These are phyloP conservation scores for Zygosaccharomyces sapae DNA, from an alignment of 1,139 yeast species.

Conservation along the genomic window DNA sequence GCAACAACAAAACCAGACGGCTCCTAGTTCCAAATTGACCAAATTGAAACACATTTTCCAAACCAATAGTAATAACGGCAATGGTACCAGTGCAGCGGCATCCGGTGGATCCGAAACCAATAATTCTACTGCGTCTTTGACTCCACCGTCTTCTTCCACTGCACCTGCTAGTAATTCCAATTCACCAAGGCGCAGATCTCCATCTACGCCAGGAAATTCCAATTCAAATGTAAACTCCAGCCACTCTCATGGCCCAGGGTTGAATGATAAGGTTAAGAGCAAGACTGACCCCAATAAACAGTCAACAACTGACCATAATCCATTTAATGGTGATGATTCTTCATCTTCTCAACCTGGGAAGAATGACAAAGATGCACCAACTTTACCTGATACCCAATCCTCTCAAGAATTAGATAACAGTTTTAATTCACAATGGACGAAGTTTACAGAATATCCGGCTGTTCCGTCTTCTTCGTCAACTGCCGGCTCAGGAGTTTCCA, in stretches of 20 bases:
- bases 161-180: constrained; percentile 7
- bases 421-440: constrained; percentile 11
- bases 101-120: neutral
- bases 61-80: constrained; percentile 6
- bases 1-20: constrained; percentile 4
- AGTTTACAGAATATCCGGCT: constrained; percentile 15
- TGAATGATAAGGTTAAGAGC: constrained; percentile 9
- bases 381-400: constrained; percentile 20
- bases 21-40: constrained; percentile 18
- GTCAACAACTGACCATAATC: constrained; percentile 15
- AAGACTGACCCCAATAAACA: constrained; percentile 12
- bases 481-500: constrained; percentile 11
- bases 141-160: neutral
- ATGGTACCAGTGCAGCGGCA: neutral
- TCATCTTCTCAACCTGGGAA: neutral
- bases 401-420: constrained; percentile 19
- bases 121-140: neutral
- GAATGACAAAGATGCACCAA: neutral
- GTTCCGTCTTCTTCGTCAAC: constrained; percentile 16
- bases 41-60: constrained; percentile 26
- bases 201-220: constrained; percentile 23
- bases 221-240: neutral
- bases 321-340: constrained; percentile 14
- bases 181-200: constrained; percentile 22
- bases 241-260: neutral